Evolutionary conservation across 1,284 basidiomycete genomes (phyloP), one percentile per base, ranked within the genome.

Genomic region (Earliella scabrosa): DNA sequence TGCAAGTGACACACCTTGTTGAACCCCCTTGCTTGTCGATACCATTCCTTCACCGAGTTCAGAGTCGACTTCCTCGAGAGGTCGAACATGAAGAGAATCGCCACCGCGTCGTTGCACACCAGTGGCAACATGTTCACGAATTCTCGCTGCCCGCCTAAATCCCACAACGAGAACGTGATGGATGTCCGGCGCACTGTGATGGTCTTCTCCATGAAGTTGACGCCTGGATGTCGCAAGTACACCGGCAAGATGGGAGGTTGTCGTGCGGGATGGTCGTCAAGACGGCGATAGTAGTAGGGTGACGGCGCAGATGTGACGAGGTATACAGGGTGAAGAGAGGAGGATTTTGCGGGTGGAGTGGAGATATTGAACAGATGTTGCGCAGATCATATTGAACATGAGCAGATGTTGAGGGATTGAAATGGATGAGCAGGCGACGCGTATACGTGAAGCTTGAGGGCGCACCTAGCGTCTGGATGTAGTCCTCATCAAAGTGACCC

Each of bases 31-130:
- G 95, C 95, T 79, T 98, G 97, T 67, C 97, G 83, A 81, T 98
- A 98, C 97, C 97, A 98, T 74, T 98, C 97, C 75, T 98, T 98
- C 68, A 99, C 93, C 55, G 92, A 95, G 75, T 98, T 98, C 61
- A 99, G 77, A 38, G 97, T 99, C 50, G 92, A 93, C 76, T 98
- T 98, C 66, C 97, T 86, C 54, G 94, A 94, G 45, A 99, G 82
- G 78, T 99, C 97, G 73, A 99, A 99, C 97, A 98, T 98, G 87
- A 98, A 99, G 38, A 99, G 82, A 69, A 99, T 97, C 29, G 97
- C 97, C 45, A 98, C 95, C 9, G 97, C 96, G 68, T 98, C 97
- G 71, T 99, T 98, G 76, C 94, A 98, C 55, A 98, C 97, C 45
- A 98, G 83, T 9, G 97, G 97, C 32, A 98, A 80, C 97, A 98